Evolutionary conservation across 179 eudicot genomes (phyloP), one percentile per base, ranked within the genome.

Genomic region (Carnegiea gigantea): DNA sequence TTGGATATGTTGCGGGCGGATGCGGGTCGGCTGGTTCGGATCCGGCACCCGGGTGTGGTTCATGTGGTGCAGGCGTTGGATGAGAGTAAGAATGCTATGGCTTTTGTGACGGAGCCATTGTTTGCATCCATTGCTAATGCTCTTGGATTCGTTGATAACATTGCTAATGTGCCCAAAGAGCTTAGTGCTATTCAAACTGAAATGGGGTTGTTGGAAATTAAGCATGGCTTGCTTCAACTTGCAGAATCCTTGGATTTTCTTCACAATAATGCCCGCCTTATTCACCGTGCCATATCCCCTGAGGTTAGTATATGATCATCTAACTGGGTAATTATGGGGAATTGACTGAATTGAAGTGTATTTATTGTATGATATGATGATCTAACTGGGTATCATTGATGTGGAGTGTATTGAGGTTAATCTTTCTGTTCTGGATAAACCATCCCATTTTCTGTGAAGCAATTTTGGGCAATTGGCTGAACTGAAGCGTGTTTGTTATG

Each of bases 51-150:
- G 12, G 99, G 99, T 8, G 97, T 96, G 15, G 95, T 94, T 0
- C 99, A 96, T 76, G 97, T 96, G 80, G 95, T 96, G 33, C 98
- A 94, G 89, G 98, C 90, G 48, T 78, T 96, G 80, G 99, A 96
- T 83, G 99, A 96, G 97, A 91, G 87, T 71, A 96, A 96, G 89
- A 92, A 89, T 84, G 93, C 93, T 0, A 94, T 96, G 99, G 99
- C 98, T 7, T 93, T 96, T 91, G 99, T 94, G 9, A 96, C 99
- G 1, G 99, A 96, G 83, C 99, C 99, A 17, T 67, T 96, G 46
- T 91, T 94, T 83, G 95, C 99, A 0, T 93, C 97, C 0, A 91
- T 89, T 4, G 97, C 97, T 2, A 96, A 96, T 85, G 93, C 92
- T 20, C 82, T 96, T 82, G 99, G 99, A 44, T 81, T 81, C 84